Evolutionary conservation across 495 filamentous ascomycete genomes (phyloP), one percentile per base, ranked within the genome.

Genomic region (Cladorrhinum samala): DNA sequence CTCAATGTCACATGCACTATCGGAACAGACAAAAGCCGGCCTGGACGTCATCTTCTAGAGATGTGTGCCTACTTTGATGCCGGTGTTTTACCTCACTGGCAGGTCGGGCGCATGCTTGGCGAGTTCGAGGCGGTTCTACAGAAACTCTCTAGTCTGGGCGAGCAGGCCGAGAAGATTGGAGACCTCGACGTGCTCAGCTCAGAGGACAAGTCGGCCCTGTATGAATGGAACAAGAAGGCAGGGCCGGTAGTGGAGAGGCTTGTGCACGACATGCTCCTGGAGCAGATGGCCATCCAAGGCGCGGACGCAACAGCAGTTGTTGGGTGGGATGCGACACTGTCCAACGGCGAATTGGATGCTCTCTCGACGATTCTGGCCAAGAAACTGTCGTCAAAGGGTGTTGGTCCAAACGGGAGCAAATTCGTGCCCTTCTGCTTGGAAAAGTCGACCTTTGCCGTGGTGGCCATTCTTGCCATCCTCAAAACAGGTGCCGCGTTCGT

Each of bases 241-340:
- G 27, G 57, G 16, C 55, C 54, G 23, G 14, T 59, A 17, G 52
- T 75, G 4, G 72, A 82, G 39, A 59, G 61, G 17, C 78, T 77
- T 49, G 72, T 83, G 17, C 77, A 83, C 46, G 74, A 80, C 3
- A 50, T 78, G 1, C 77, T 84, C 33, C 55, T 65, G 2, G 71
- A 79, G 24, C 66, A 77, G 49, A 54, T 55, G n/a, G 23, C 40
- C 16, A 36, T 37, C 2, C 46, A 38, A 3, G 52, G 50, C 9
- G 23, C 9, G 18, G 18, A 21, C 9, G 16, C 38, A 25, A 20
- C 53, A 1, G 52, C 51, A 3, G 60, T 59, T 3, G 49, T 63
- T 2, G 60, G 50, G 9, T 64, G 61, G 51, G 61, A 58, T 37
- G 61, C 18, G 8, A 57, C 40, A 11, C 21, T 64, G 38, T 50